Conservation (phyloP, 768 basidiomycete species). For the Peribolospora kevripleyi region DNA sequence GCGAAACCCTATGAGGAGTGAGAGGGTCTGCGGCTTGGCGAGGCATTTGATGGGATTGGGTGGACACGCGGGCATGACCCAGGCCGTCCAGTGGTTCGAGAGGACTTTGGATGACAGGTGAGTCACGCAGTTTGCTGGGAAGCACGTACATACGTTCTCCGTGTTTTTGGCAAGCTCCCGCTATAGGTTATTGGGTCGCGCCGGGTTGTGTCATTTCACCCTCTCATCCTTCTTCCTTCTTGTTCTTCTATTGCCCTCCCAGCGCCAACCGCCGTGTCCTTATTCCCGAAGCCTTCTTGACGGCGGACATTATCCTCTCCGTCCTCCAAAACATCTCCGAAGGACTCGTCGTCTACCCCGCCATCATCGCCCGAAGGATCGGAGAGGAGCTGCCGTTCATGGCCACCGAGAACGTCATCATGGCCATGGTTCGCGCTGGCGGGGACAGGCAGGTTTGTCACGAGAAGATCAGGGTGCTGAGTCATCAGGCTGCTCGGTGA, state of each 20-base stretch:
- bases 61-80: conserved; percentile 87
- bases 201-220: not conserved
- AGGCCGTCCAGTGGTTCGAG: conserved; percentile 94
- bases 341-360: conserved; percentile 97
- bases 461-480: conserved; percentile 81
- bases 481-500: conserved; percentile 50
- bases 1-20: conserved; percentile 95
- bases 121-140: not conserved
- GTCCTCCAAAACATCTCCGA: conserved; percentile 92
- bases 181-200: not conserved
- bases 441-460: conserved; percentile 93
- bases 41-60: conserved; percentile 87
- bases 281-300: conserved; percentile 87
- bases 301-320: conserved; percentile 84
- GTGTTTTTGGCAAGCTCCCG: not conserved
- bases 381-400: conserved; percentile 93
- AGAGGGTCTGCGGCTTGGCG: conserved; percentile 88
- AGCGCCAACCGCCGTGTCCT: conserved; percentile 93
- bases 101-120: conserved; percentile 88
- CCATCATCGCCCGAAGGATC: conserved; percentile 77
- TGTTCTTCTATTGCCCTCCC: conserved; percentile 1
- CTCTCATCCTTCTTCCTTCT: not conserved
- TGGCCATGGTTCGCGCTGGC: conserved; percentile 76
- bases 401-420: conserved; percentile 98
- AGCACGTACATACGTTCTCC: not conserved